Percentiles rank a stretch among this genome's conserved stretches.
Conservation (phyloP, 371 early-diverging fungal species). For the Paraphysoderma sedebokerense region DNA sequence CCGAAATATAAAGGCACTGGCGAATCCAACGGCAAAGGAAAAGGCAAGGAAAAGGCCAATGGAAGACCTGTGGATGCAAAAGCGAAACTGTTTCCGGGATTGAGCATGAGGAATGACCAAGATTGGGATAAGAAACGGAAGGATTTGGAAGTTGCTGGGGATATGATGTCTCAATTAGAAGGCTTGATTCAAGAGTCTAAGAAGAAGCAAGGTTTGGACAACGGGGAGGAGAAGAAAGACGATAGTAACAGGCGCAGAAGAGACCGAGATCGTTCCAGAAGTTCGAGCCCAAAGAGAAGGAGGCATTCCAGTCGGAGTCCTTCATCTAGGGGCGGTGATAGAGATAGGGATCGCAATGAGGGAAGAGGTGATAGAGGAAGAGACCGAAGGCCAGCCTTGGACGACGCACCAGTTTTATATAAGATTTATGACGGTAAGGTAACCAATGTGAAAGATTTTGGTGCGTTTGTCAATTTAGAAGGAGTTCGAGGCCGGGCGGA, state of each 20-base stretch:
- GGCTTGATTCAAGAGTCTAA: no score
- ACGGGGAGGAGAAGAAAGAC: neutral
- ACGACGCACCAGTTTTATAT: conserved; percentile 64
- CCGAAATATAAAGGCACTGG: conserved; percentile 32
- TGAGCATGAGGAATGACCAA: conserved; percentile 50
- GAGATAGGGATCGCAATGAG: conserved; percentile 3
- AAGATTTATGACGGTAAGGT: conserved; percentile 77
- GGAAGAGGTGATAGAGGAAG: conserved; percentile 5
- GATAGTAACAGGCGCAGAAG: conserved; percentile 1
- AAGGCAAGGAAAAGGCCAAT: conserved; percentile 3
- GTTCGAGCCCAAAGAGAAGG: conserved; percentile 11
- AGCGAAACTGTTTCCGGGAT: conserved; percentile 56
- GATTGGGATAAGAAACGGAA: conserved; percentile 24
- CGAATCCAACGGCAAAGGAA: conserved; percentile 7
- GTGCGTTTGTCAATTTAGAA: conserved; percentile 73
- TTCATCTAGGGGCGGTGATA: no score
- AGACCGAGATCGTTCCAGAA: conserved; percentile 5
- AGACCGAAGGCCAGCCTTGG: conserved; percentile 13
- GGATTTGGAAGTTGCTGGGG: conserved; percentile 18
- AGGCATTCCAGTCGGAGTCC: neutral
- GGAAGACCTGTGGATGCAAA: conserved; percentile 28
- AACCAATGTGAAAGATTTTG: conserved; percentile 69
- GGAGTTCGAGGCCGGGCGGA: conserved; percentile 51
- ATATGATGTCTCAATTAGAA: no score
- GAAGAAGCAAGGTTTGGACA: neutral